These are phyloP conservation scores for Oryza meyeriana DNA, from an alignment of 176 grass and related monocot genomes.

Conservation along the genomic window DNA sequence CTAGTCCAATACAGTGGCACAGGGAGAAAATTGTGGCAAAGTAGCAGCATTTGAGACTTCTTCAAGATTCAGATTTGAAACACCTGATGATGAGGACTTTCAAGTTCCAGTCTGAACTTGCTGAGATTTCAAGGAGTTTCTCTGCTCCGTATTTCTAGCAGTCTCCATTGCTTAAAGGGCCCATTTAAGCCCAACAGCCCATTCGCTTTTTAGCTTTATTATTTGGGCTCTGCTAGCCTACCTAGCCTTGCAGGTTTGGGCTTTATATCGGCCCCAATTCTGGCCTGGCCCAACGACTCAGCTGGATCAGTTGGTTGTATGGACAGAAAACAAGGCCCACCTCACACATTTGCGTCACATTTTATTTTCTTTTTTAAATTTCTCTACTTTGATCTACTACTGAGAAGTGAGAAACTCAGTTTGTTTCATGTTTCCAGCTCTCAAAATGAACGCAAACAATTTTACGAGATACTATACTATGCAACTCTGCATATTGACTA, in stretches of 20 bases:
- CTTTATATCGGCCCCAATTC: not conserved
- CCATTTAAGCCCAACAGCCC: not conserved
- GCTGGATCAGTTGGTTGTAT: not conserved
- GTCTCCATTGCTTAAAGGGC: not conserved
- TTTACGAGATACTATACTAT: not conserved
- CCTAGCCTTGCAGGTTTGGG: not conserved
- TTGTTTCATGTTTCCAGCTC: not conserved
- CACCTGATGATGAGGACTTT: not conserved
- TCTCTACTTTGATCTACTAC: not conserved
- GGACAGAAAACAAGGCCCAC: not conserved
- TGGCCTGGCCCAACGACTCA: not conserved
- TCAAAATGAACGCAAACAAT: not conserved
- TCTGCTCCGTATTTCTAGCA: not conserved
- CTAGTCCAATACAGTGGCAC: too few species aligned
- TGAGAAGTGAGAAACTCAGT: not conserved
- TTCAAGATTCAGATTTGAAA: not conserved
- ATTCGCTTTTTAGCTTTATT: not conserved
- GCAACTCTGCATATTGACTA: not conserved
- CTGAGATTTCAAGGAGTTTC: not conserved
- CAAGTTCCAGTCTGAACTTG: not conserved
- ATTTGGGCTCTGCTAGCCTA: not conserved
- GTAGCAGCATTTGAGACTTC: not conserved
- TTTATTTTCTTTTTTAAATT: not conserved
- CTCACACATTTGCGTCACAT: not conserved
- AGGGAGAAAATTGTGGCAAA: too few species aligned